A percentile compares a stretch with the other conserved stretches of the same genome.
Conservation (phyloP, 371 early-diverging fungal genomes). For the Lichtheimia corymbifera region DNA sequence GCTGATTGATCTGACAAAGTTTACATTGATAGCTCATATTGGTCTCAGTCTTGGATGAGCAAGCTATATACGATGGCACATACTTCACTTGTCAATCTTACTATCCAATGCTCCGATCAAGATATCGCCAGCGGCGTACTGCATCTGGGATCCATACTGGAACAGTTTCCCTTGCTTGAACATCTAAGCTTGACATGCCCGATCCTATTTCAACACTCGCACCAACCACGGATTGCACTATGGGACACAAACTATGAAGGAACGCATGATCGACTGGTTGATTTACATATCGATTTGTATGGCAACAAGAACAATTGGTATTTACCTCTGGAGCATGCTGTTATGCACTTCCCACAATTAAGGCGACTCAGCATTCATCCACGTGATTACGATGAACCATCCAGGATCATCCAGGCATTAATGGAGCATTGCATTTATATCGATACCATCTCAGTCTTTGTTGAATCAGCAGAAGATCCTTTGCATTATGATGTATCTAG, state of each 20-base stretch:
- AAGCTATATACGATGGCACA: background rate
- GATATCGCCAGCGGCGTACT: background rate
- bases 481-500: too few relatives aligned
- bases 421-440: background rate
- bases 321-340: background rate
- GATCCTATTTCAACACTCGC: background rate
- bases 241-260: background rate
- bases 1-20: slow-evolving; percentile 1
- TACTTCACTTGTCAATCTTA: background rate
- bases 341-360: background rate
- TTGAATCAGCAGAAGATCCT: background rate
- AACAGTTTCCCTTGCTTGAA: background rate
- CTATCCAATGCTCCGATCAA: background rate
- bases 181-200: background rate
- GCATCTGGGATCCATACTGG: background rate
- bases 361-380: background rate
- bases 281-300: background rate
- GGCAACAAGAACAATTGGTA: background rate
- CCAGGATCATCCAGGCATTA: background rate
- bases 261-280: background rate
- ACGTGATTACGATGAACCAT: background rate
- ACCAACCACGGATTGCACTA: background rate
- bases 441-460: background rate
- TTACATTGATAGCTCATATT: background rate
- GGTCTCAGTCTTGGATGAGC: background rate